Conservation (phyloP, 2,329 filamentous ascomycete species). For the Alternaria conjuncta region DNA sequence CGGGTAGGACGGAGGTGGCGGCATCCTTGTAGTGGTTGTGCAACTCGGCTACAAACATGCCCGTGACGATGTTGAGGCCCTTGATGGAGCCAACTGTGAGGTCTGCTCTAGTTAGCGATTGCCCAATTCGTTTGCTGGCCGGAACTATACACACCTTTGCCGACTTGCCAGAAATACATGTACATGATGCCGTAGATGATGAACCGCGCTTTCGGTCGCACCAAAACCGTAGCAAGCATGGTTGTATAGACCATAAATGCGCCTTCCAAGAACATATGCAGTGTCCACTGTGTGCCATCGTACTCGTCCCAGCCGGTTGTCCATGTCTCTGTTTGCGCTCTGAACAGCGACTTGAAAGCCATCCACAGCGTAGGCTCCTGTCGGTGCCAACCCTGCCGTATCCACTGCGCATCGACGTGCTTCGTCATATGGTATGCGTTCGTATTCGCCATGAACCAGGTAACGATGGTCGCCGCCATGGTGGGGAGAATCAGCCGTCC, state of each 20-base stretch:
- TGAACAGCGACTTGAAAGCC: conserved; percentile 40
- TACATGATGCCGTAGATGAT: conserved; percentile 47
- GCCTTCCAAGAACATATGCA: conserved; percentile 52
- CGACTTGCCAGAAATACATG: conserved; percentile 49
- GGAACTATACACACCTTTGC: conserved; percentile 33
- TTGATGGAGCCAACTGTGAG: conserved; percentile 44
- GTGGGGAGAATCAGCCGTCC: conserved; percentile 66
- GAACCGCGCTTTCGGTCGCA: conserved; percentile 46
- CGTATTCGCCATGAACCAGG: conserved; percentile 63
- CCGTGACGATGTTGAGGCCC: conserved; percentile 66
- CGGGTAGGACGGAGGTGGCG: conserved; percentile 55
- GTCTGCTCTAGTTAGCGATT: conserved; percentile 33
- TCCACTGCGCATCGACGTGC: conserved; percentile 66
- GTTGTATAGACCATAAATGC: conserved; percentile 53
- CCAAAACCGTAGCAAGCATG: conserved; percentile 50
- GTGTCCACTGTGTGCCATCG: conserved; percentile 53
- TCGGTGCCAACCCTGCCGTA: conserved; percentile 52
- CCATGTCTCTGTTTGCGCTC: conserved; percentile 47
- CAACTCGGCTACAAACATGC: conserved; percentile 67
- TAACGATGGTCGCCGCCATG: conserved; percentile 60
- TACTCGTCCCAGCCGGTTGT: conserved; percentile 50
- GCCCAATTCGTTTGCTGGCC: not conserved
- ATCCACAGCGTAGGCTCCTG: conserved; percentile 42
- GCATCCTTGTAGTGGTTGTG: conserved; percentile 59
- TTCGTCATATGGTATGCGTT: conserved; percentile 64